Evolutionary conservation across 345 rosid species (phyloP), one percentile per base, ranked within the genome.

Genomic region (Lumnitzera littorea): DNA sequence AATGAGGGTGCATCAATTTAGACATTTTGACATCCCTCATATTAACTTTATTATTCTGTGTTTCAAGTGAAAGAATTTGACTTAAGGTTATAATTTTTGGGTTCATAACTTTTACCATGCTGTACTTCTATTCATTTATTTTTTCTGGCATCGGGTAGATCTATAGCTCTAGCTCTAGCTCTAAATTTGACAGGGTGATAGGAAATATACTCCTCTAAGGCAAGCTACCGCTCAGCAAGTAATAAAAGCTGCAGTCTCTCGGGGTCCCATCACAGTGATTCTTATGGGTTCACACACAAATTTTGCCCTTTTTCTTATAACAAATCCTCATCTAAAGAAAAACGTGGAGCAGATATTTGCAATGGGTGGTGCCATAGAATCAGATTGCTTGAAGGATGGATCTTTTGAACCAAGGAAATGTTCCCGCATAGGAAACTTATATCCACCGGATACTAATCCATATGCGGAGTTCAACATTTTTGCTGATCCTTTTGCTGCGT

Each of bases 401-500:
- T 41, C 13, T 36, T 4, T 1, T 36, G 43, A 36, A 6, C 43
- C 43, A 36, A 36, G 43, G 43, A 36, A 36, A 36, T 36, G 43
- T 36, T 36, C 27, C 46, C 61, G 2, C 41, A 48, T 25, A 24
- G 70, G 74, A 16, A 65, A 60, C 56, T 24, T 66, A 36, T 52
- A 13, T 41, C 61, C 62, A 1, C 36, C 7, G 13, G 55, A 61
- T 13, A 61, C 62, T 51, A 71, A 71, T 56, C 75, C 75, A 0
- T 70, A 70, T 12, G 74, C 74, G 12, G 72, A 70, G 27, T 74
- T 46, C 61, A 67, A 70, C 50, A 60, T 74, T 11, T 66, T 50
- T 52, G 54, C 29, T 31, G 67, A 60, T 50, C 74, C 78, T 51
- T 70, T 70, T 4, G 74, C 72, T 55, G 69, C 70, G 13, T 70